These are phyloP conservation scores for Caloboletus firmus DNA, from an alignment of 1,284 basidiomycete species.

Conservation along the genomic window DNA sequence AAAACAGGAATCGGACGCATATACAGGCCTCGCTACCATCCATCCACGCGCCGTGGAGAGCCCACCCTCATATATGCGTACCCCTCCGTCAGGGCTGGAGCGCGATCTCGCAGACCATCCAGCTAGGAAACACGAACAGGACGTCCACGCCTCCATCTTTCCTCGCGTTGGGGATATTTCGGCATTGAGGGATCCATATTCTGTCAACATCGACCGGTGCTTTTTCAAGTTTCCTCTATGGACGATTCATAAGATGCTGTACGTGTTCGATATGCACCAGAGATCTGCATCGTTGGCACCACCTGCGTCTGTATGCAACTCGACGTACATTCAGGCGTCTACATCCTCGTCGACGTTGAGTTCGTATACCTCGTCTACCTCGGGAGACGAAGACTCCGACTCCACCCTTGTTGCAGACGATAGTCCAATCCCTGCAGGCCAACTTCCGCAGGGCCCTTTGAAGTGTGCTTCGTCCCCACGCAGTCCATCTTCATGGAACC, in stretches of 20 bases:
- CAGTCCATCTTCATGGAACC: slow-evolving; percentile 10
- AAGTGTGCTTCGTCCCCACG: not conserved
- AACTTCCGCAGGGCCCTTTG: not conserved
- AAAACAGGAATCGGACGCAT: slow-evolving; percentile 32
- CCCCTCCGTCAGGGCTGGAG: slow-evolving; percentile 31
- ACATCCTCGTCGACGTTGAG: slow-evolving; percentile 26
- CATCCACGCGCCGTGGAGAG: not conserved
- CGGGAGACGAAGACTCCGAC: slow-evolving; percentile 25
- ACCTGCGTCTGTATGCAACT: not conserved
- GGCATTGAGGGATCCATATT: slow-evolving; percentile 55
- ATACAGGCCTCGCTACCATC: slow-evolving; percentile 18
- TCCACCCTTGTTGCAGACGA: slow-evolving; percentile 25
- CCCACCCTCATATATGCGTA: slow-evolving; percentile 22
- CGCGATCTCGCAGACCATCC: slow-evolving; percentile 22
- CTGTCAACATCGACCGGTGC: slow-evolving; percentile 54
- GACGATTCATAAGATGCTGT: slow-evolving; percentile 65
- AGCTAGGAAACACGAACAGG: slow-evolving; percentile 14
- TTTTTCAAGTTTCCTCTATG: slow-evolving; percentile 58
- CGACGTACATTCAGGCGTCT: slow-evolving; percentile 11
- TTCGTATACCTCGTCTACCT: slow-evolving; percentile 19
- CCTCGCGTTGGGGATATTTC: slow-evolving; percentile 65
- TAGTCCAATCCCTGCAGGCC: not conserved
- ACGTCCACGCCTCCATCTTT: slow-evolving; percentile 45
- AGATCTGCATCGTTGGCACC: slow-evolving; percentile 2
- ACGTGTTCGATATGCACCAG: slow-evolving; percentile 54